Evolutionary conservation across 495 filamentous ascomycete species (phyloP).

Genomic region (Hypoxylon rickii): DNA sequence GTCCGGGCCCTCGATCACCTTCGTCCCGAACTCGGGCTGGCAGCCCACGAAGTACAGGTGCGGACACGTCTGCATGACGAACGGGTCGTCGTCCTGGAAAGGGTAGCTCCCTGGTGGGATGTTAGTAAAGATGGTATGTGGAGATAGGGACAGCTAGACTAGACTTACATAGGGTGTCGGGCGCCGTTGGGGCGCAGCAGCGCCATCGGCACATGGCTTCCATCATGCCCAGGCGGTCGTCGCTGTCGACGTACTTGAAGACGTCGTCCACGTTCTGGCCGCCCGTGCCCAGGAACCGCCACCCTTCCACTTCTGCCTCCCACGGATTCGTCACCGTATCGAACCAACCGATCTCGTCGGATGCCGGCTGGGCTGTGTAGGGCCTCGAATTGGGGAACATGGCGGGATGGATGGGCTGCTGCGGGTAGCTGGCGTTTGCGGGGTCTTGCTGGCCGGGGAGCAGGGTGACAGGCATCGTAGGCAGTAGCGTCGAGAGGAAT

Average conservation of each 20-base stretch:
- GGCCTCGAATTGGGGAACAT: conserved; percentile 76
- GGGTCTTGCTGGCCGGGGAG: conserved; percentile 78
- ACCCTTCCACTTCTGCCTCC: conserved; percentile 86
- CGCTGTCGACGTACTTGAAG: conserved; percentile 80
- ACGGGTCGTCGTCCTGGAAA: conserved; percentile 88
- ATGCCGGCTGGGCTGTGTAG: conserved; percentile 60
- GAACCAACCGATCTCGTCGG: conserved; percentile 70
- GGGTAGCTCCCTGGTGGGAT: conserved; percentile 80
- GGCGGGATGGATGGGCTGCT: conserved; percentile 81
- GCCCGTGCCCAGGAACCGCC: conserved; percentile 79
- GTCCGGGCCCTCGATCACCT: conserved; percentile 62
- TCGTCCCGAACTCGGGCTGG: conserved; percentile 81
- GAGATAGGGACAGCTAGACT: neutral
- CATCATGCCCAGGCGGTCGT: conserved; percentile 82
- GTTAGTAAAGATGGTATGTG: conserved; percentile 17
- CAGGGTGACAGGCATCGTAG: conserved; percentile 78
- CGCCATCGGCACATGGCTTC: conserved; percentile 91
- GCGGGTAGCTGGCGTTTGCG: conserved; percentile 77
- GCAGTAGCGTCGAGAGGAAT: conserved; percentile 79
- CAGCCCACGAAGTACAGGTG: conserved; percentile 91
- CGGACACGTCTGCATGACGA: conserved; percentile 79
- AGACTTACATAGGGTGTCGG: conserved; percentile 89
- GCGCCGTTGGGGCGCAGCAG: conserved; percentile 89
- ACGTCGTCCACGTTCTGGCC: conserved; percentile 95
- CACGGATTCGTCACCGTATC: conserved; percentile 92